Evolutionary conservation across 331 rosid genomes (phyloP).

Genomic region (Pyracantha coccinea): DNA sequence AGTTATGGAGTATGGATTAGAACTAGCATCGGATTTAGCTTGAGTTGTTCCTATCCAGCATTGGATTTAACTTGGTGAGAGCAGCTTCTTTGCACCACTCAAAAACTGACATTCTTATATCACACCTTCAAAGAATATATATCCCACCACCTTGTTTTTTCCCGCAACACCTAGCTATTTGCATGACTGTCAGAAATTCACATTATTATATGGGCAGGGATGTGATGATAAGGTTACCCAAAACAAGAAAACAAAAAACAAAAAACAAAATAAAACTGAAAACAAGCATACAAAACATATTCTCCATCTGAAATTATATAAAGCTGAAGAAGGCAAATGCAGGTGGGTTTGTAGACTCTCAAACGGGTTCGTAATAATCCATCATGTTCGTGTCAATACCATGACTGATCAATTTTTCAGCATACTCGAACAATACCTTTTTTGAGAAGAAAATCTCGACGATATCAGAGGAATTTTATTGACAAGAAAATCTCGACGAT

Average conservation of each 20-base stretch:
- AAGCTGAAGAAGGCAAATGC: constrained; percentile 14
- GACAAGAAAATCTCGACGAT: too few species aligned
- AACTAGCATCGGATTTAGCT: neutral
- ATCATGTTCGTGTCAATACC: neutral
- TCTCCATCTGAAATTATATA: constrained; percentile 6
- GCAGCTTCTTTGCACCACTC: neutral
- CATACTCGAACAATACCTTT: too few species aligned
- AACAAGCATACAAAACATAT: neutral
- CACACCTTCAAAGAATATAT: constrained; percentile 8
- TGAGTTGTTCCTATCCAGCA: neutral
- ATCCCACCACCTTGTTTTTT: constrained; percentile 27
- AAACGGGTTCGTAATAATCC: constrained; percentile 4
- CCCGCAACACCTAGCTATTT: constrained; percentile 20
- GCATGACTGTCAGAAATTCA: constrained; percentile 20
- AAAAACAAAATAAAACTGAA: neutral
- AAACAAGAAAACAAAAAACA: neutral
- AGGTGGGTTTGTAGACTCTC: constrained; percentile 22
- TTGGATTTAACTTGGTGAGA: neutral
- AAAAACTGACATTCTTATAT: constrained; percentile 23
- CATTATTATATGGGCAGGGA: constrained; percentile 8
- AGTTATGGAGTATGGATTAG: neutral
- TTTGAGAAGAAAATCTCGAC: too few species aligned
- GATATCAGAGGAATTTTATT: too few species aligned
- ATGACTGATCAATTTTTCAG: too few species aligned
- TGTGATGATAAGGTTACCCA: constrained; percentile 12